phyloP scores from a whole-genome alignment of 768 basidiomycete genomes.

The Pulveroboletus sp. region DNA sequence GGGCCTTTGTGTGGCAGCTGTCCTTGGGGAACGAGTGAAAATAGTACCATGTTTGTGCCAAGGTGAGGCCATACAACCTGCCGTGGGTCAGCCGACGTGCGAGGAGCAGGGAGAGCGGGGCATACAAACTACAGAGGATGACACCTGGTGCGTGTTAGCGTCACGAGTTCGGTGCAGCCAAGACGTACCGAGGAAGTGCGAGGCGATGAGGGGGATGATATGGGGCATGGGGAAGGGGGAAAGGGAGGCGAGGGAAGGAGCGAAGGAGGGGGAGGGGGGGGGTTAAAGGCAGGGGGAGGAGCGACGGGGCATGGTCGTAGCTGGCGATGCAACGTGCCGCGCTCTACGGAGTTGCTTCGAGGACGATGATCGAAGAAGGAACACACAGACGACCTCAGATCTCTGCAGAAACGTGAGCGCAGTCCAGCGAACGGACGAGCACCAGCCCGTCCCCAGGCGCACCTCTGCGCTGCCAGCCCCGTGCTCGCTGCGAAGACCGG shows the following conservation, averaged over 20 bases:
- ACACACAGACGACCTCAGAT: constrained; percentile 1
- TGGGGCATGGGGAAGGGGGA: constrained; percentile 12
- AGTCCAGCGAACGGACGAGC: too few relatives aligned
- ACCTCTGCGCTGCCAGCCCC: too few relatives aligned
- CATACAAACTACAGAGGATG: constrained; percentile 31
- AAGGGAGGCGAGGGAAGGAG: too few relatives aligned
- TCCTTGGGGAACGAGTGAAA: constrained; percentile 30
- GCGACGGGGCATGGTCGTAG: constrained; percentile 3
- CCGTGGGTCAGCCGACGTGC: not conserved
- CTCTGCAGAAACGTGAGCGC: not conserved
- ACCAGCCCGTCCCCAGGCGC: too few relatives aligned
- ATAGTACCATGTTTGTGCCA: constrained; percentile 33
- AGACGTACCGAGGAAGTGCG: constrained; percentile 27
- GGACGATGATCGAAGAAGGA: constrained; percentile 30
- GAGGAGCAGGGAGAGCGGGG: not conserved
- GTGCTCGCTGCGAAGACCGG: too few relatives aligned
- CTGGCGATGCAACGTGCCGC: constrained; percentile 25
- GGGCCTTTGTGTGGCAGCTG: constrained; percentile 26
- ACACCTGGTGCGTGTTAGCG: constrained; percentile 23
- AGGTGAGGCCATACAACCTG: constrained; percentile 34
- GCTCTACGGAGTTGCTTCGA: constrained; percentile 29
- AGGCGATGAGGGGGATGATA: constrained; percentile 20
- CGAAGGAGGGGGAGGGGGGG: too few relatives aligned
- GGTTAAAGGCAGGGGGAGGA: too few relatives aligned
- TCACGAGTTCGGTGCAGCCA: not conserved